Evolutionary conservation across 768 basidiomycete genomes (phyloP).

Genomic region (Cantharellus anzutake): DNA sequence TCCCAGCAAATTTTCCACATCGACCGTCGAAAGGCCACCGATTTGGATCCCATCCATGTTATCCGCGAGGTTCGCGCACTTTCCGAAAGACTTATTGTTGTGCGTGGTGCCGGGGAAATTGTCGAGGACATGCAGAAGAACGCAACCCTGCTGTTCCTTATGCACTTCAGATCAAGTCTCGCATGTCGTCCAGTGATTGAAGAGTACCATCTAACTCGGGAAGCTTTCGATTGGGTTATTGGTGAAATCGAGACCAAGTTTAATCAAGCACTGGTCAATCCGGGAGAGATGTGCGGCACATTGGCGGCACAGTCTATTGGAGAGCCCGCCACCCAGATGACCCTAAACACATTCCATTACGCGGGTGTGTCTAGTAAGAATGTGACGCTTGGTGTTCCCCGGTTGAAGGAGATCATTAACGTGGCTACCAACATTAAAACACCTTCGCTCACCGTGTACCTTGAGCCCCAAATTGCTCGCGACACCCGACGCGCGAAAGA

Average conservation of each 20-base stretch:
- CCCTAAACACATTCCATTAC: conserved; percentile 98
- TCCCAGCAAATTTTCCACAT: conserved; percentile 94
- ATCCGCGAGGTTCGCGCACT: conserved; percentile 61
- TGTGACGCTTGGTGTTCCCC: conserved; percentile 97
- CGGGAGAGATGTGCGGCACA: conserved; percentile 98
- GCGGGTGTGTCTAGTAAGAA: conserved; percentile 99
- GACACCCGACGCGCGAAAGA: conserved; percentile 55
- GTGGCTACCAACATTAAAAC: conserved; percentile 98
- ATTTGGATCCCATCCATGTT: conserved; percentile 76
- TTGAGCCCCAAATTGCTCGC: conserved; percentile 47
- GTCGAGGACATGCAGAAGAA: conserved; percentile 68
- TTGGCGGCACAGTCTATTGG: conserved; percentile 97
- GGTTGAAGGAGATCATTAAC: conserved; percentile 98
- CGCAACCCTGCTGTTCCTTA: conserved; percentile 79
- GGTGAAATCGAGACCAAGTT: conserved; percentile 94
- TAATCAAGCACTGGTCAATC: conserved; percentile 78
- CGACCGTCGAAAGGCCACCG: conserved; percentile 80
- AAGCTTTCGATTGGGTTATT: conserved; percentile 96
- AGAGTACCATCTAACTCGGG: conserved; percentile 67
- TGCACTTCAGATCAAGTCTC: conserved; percentile 81
- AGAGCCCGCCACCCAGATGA: conserved; percentile 99
- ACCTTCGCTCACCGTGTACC: conserved; percentile 84
- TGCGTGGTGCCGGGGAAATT: conserved; percentile 69
- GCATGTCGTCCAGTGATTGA: conserved; percentile 77
- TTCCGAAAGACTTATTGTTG: conserved; percentile 57